Percentiles rank a stretch among this genome's conserved stretches.
phyloP scores from a whole-genome alignment of 129 eudicot species.

The Tagetes erecta region DNA sequence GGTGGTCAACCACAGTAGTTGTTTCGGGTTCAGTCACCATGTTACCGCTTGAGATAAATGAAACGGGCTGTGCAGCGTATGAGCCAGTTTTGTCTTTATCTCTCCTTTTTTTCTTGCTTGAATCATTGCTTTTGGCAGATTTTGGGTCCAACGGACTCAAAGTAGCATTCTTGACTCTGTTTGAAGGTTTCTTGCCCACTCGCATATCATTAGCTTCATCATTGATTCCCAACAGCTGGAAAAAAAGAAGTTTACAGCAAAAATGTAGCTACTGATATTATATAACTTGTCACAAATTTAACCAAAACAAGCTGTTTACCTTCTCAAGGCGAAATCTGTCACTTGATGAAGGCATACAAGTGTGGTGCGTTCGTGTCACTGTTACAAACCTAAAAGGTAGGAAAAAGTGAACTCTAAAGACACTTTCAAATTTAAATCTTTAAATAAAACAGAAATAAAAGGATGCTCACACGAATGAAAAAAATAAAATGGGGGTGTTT shows the following conservation, averaged over 20 bases:
- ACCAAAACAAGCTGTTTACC: conserved; percentile 39
- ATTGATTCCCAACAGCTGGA: conserved; percentile 71
- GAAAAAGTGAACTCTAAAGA: conserved; percentile 3
- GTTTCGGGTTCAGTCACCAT: conserved; percentile 51
- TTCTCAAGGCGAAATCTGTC: conserved; percentile 77
- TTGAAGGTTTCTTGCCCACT: conserved; percentile 26
- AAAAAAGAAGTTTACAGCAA: conserved; percentile 7
- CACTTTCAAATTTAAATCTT: background rate
- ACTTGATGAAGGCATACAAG: conserved; percentile 78
- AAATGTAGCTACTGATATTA: background rate
- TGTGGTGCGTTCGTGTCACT: conserved; percentile 70
- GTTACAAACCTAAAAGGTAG: conserved; percentile 66
- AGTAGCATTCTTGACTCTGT: conserved; percentile 32
- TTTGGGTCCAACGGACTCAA: conserved; percentile 26
- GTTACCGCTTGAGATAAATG: conserved; percentile 82
- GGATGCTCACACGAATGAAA: background rate
- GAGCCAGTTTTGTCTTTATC: conserved; percentile 49
- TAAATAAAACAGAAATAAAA: background rate
- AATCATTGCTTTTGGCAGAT: conserved; percentile 41
- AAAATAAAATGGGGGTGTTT: background rate
- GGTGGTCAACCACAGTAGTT: conserved; percentile 25
- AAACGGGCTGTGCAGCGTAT: conserved; percentile 73
- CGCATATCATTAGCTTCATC: conserved; percentile 46
- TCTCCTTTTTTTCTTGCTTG: conserved; percentile 46
- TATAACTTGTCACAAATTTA: background rate